Conservation (phyloP, 2,329 filamentous ascomycete genomes). For the Aspergillus floridensis region DNA sequence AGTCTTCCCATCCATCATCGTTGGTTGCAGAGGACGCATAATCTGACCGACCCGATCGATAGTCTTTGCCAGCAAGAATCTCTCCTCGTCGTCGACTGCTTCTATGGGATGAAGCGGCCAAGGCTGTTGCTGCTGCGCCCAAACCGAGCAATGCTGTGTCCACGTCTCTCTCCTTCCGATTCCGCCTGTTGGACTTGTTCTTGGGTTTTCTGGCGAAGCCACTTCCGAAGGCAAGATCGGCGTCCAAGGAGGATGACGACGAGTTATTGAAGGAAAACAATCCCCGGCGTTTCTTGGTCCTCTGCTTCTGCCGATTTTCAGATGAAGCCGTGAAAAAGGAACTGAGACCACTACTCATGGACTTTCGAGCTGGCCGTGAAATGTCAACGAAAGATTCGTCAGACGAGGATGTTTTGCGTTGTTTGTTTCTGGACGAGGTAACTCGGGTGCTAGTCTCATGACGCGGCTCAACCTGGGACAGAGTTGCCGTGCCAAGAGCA, state of each 20-base stretch:
- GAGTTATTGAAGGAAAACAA: slow-evolving; percentile 61
- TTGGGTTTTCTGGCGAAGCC: slow-evolving; percentile 47
- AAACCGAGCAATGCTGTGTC: slow-evolving; percentile 50
- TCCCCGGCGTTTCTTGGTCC: slow-evolving; percentile 46
- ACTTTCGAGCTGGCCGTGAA: slow-evolving; percentile 53
- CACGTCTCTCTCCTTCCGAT: slow-evolving; percentile 34
- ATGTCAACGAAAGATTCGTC: slow-evolving; percentile 65
- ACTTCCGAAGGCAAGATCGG: slow-evolving; percentile 65
- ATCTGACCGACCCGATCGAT: slow-evolving; percentile 26
- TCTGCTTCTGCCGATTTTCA: slow-evolving; percentile 52
- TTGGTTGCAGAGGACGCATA: slow-evolving; percentile 29
- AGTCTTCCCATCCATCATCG: slow-evolving; percentile 59
- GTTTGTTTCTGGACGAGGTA: slow-evolving; percentile 34
- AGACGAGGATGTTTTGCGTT: slow-evolving; percentile 48
- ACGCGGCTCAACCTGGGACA: slow-evolving; percentile 26
- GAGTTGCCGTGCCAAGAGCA: slow-evolving; percentile 31
- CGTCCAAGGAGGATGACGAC: slow-evolving; percentile 66
- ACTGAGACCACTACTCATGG: slow-evolving; percentile 54
- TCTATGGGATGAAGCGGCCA: slow-evolving; percentile 41
- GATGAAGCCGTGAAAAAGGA: slow-evolving; percentile 64
- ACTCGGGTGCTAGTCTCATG: slow-evolving; percentile 29
- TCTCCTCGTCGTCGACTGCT: slow-evolving; percentile 36
- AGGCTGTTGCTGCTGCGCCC: slow-evolving; percentile 47
- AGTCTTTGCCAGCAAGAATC: slow-evolving; percentile 31
- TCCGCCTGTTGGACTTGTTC: slow-evolving; percentile 36